Percentiles rank a stretch among this genome's conserved stretches.
Evolutionary conservation across 306 rosid species (phyloP).

Genomic region (Potentilla sterilis): DNA sequence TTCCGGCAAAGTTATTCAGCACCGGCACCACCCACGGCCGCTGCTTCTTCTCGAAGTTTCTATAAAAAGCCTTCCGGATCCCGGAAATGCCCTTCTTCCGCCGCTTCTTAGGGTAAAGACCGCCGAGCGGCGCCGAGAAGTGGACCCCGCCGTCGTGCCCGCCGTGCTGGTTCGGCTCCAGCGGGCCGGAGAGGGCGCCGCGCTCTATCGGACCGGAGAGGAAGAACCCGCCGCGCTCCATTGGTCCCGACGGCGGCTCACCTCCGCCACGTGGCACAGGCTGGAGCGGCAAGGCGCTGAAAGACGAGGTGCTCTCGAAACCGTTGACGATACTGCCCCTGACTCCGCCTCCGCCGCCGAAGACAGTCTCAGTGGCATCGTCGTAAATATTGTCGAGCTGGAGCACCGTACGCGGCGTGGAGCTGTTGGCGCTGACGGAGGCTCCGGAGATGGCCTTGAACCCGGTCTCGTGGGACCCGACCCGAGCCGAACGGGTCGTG

Average conservation of each 20-base stretch:
- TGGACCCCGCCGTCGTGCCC: slow-evolving; percentile 37
- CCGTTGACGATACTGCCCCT: slow-evolving; percentile 65
- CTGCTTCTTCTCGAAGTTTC: slow-evolving; percentile 72
- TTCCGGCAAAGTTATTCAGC: slow-evolving; percentile 56
- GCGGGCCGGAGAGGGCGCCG: slow-evolving; percentile 85
- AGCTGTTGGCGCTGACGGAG: slow-evolving; percentile 90
- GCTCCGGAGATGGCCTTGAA: slow-evolving; percentile 92
- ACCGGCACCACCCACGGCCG: slow-evolving; percentile 95
- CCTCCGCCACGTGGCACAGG: slow-evolving; percentile 59
- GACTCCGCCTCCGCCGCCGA: slow-evolving; percentile 40
- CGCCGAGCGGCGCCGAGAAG: slow-evolving; percentile 88
- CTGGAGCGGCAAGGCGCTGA: slow-evolving; percentile 80
- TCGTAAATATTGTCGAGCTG: slow-evolving; percentile 52
- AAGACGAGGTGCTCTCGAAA: slow-evolving; percentile 81
- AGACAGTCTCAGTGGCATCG: slow-evolving; percentile 43
- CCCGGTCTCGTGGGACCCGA: slow-evolving; percentile 51
- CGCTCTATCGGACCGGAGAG: slow-evolving; percentile 94
- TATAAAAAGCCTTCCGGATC: slow-evolving; percentile 62
- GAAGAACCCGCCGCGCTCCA: slow-evolving; percentile 72
- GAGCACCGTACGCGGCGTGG: slow-evolving; percentile 73
- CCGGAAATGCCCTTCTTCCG: slow-evolving; percentile 69
- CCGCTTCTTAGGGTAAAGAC: slow-evolving; percentile 49
- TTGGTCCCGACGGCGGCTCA: slow-evolving; percentile 60
- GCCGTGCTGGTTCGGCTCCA: slow-evolving; percentile 43
- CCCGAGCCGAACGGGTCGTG: background rate